Conservation (phyloP, 352 stramenopile species). For the Pythium dissimile region DNA sequence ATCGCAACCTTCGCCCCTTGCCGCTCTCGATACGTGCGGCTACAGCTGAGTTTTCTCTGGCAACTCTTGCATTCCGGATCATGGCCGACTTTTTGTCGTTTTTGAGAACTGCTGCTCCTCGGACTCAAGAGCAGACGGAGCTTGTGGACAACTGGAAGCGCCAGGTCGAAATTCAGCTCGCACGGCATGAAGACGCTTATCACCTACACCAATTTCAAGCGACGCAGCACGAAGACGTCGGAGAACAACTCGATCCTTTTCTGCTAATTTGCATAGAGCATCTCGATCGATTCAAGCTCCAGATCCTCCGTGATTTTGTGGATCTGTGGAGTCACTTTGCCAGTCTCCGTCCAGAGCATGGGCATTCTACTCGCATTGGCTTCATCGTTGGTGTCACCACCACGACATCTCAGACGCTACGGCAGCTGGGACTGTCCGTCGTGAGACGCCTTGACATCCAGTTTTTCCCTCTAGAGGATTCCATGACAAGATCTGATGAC, state of each 20-base stretch:
- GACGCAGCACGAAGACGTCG: constrained; percentile 6
- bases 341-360: constrained; percentile 2
- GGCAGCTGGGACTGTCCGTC: constrained; percentile 55
- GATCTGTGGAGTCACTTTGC: constrained; percentile 64
- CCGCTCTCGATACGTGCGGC: constrained; percentile 10
- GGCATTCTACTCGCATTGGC: constrained; percentile 27
- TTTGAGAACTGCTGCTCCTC: not conserved
- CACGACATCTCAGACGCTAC: constrained; percentile 56
- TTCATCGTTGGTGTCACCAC: constrained; percentile 73
- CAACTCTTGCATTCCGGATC: constrained; percentile 44
- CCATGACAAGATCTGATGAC: constrained; percentile 68
- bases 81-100: constrained; percentile 14
- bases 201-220: constrained; percentile 18
- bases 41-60: constrained; percentile 46
- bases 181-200: constrained; percentile 13
- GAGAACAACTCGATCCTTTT: constrained; percentile 26
- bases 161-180: not conserved
- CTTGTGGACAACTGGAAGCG: not conserved
- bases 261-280: constrained; percentile 76
- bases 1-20: constrained; percentile 8
- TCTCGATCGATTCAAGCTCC: constrained; percentile 55
- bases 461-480: constrained; percentile 78
- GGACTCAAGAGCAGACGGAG: not conserved
- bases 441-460: constrained; percentile 58
- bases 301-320: constrained; percentile 65